Conservation (phyloP, 2,329 filamentous ascomycete genomes). For the Neopestalotiopsis sp. region DNA sequence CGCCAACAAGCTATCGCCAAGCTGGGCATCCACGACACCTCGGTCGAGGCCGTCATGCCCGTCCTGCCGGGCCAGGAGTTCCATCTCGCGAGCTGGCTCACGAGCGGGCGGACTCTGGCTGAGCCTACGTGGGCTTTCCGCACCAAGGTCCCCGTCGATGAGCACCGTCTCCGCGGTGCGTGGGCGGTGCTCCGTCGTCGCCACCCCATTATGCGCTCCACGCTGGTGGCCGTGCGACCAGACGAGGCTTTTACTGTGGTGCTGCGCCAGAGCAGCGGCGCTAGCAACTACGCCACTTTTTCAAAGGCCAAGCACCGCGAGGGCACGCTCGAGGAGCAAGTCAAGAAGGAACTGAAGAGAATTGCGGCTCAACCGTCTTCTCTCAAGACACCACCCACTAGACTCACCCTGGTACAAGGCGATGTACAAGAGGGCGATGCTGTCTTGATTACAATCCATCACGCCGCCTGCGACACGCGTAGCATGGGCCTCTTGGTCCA, state of each 20-base stretch:
- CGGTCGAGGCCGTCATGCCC: constrained; percentile 35
- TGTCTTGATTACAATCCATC: constrained; percentile 37
- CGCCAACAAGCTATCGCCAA: constrained; percentile 17
- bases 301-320: constrained; percentile 11
- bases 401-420: constrained; percentile 33
- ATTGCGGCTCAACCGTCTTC: constrained; percentile 30
- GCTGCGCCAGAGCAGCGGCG: constrained; percentile 13
- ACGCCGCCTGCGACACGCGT: constrained; percentile 42
- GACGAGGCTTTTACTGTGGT: constrained; percentile 35
- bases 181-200: constrained; percentile 36
- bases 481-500: constrained; percentile 37
- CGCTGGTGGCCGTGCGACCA: constrained; percentile 33
- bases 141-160: constrained; percentile 30
- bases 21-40: constrained; percentile 22
- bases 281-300: constrained; percentile 17
- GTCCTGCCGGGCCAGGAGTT: constrained; percentile 38
- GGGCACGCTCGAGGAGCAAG: constrained; percentile 15
- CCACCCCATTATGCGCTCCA: constrained; percentile 38
- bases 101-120: constrained; percentile 34
- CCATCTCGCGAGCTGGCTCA: constrained; percentile 38
- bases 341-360: constrained; percentile 26
- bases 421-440: constrained; percentile 29
- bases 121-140: constrained; percentile 37
- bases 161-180: constrained; percentile 29
- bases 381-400: constrained; percentile 35